These are phyloP conservation scores for Tagetes erecta DNA, from an alignment of 129 eudicot species.

Conservation along the genomic window DNA sequence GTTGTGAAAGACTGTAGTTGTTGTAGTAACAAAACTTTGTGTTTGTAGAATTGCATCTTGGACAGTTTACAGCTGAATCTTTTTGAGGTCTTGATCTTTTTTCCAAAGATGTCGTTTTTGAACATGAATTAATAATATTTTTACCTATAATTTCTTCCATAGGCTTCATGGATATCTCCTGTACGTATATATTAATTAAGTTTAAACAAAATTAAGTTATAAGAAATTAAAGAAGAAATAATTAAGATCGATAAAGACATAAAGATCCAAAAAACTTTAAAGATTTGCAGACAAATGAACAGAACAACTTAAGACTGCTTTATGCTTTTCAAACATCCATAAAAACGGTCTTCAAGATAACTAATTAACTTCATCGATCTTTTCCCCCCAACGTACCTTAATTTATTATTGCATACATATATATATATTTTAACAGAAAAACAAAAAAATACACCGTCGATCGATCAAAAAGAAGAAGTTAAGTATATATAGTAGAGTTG, in stretches of 20 bases:
- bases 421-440: conserved; percentile 6
- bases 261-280: conserved; percentile 40
- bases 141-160: conserved; percentile 51
- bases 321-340: conserved; percentile 36
- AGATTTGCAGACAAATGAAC: conserved; percentile 40
- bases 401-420: conserved; percentile 18
- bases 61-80: conserved; percentile 71
- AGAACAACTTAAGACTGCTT: conserved; percentile 36
- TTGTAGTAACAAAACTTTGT: conserved; percentile 91
- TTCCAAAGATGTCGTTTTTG: conserved; percentile 48
- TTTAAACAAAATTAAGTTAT: no score
- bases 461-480: conserved; percentile 14
- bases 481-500: neutral
- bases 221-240: neutral
- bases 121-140: conserved; percentile 33
- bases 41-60: conserved; percentile 91
- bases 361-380: conserved; percentile 33
- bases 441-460: neutral
- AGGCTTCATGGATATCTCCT: no score
- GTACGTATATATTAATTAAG: no score
- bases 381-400: conserved; percentile 11
- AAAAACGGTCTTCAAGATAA: conserved; percentile 31
- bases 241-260: conserved; percentile 39
- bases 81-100: conserved; percentile 67
- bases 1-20: conserved; percentile 91